Percentiles rank a stretch among this genome's conserved stretches.
These are phyloP conservation scores for Globisporangium lucens DNA, from an alignment of 352 stramenopile genomes.

Conservation along the genomic window DNA sequence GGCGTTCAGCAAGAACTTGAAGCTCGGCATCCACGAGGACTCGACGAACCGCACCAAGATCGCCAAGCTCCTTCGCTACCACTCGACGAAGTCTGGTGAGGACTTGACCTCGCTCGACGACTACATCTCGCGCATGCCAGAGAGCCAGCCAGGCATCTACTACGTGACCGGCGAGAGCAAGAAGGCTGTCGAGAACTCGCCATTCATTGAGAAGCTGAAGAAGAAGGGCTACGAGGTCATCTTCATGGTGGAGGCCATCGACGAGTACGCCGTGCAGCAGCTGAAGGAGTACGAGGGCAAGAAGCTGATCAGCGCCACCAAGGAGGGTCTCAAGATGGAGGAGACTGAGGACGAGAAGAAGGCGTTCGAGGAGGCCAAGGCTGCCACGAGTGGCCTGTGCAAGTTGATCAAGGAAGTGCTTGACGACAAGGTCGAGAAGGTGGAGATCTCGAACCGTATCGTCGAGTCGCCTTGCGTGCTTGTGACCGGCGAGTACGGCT, in stretches of 20 bases:
- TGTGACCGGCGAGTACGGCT: slow-evolving; percentile 99
- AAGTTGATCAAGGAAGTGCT: slow-evolving; percentile 99
- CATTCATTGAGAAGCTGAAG: slow-evolving; percentile 99
- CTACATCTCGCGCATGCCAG: slow-evolving; percentile 97
- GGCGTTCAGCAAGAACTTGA: slow-evolving; percentile 99
- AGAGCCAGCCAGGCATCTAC: slow-evolving; percentile 98
- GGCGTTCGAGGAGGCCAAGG: slow-evolving; percentile 98
- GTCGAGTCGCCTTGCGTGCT: slow-evolving; percentile 98
- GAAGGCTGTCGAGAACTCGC: slow-evolving; percentile 98
- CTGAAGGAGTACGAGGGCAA: slow-evolving; percentile 99
- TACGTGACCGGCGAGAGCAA: slow-evolving; percentile 99
- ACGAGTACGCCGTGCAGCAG: slow-evolving; percentile 99
- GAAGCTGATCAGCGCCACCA: slow-evolving; percentile 99
- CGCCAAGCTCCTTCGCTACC: slow-evolving; percentile 98
- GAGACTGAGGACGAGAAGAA: slow-evolving; percentile 98
- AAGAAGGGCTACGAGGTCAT: slow-evolving; percentile 99
- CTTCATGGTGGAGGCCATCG: slow-evolving; percentile 99
- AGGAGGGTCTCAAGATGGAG: slow-evolving; percentile 96
- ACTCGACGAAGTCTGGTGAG: slow-evolving; percentile 98
- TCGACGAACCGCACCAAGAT: slow-evolving; percentile 99
- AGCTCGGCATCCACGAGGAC: slow-evolving; percentile 99
- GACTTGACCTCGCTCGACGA: slow-evolving; percentile 97
- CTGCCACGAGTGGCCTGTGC: slow-evolving; percentile 95
- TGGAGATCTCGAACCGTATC: slow-evolving; percentile 98
- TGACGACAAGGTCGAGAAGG: slow-evolving; percentile 99